Evolutionary conservation across 331 rosid species (phyloP).

Genomic region (Telfairia occidentalis): DNA sequence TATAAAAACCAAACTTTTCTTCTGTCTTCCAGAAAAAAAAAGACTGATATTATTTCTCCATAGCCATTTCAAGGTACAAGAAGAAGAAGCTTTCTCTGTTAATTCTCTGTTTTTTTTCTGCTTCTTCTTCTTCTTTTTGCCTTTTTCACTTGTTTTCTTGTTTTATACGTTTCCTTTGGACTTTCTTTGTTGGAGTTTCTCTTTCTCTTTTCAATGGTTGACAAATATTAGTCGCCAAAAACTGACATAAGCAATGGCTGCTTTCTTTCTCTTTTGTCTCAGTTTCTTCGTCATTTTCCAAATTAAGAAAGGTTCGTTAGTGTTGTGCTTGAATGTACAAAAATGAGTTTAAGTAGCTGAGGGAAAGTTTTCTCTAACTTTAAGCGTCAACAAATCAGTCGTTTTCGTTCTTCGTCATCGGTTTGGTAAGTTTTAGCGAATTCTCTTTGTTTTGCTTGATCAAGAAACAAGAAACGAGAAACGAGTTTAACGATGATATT

Average conservation of each 20-base stretch:
- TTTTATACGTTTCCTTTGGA: not conserved
- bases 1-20: conserved; percentile 21
- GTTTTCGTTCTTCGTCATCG: not conserved
- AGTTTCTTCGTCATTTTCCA: conserved; percentile 20
- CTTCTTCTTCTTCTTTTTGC: not conserved
- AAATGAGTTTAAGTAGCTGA: conserved; percentile 15
- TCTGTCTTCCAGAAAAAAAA: not conserved
- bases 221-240: conserved; percentile 25
- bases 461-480: not conserved
- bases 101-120: not conserved
- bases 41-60: not conserved
- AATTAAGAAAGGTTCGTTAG: conserved; percentile 18
- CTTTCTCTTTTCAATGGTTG: conserved; percentile 12
- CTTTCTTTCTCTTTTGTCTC: conserved; percentile 21
- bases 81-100: not conserved
- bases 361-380: conserved; percentile 11
- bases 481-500: not conserved
- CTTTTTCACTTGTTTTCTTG: not conserved
- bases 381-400: not conserved
- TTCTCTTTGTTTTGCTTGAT: not conserved
- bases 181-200: not conserved
- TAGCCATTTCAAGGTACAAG: not conserved
- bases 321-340: conserved; percentile 19
- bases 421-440: not conserved
- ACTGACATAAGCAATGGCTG: conserved; percentile 34